Conservation (phyloP, 2,329 filamentous ascomycete species). For the Phaeosphaeria sp. region DNA sequence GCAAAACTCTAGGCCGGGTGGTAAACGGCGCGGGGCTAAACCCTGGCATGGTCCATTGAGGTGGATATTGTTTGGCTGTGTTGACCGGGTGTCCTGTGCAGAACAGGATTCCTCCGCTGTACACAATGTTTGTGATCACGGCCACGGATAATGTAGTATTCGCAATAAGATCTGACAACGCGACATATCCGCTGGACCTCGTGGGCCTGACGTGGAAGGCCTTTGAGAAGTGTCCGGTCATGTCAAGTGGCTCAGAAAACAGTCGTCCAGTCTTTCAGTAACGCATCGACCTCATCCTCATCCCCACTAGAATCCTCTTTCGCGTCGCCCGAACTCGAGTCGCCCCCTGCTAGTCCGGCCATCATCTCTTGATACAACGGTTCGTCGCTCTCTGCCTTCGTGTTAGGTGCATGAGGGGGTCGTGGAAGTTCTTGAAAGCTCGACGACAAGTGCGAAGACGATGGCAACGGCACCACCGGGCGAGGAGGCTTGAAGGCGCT, state of each 20-base stretch:
- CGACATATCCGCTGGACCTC: no score
- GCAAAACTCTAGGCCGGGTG: background rate
- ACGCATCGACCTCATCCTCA: constrained; percentile 25
- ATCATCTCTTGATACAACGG: no score
- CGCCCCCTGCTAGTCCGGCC: background rate
- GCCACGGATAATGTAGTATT: no score
- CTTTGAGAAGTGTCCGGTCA: background rate
- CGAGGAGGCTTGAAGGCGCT: background rate
- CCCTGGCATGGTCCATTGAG: background rate
- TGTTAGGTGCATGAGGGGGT: background rate
- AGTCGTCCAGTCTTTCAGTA: constrained; percentile 32
- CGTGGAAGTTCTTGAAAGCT: background rate
- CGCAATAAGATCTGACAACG: no score
- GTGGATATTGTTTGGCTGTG: background rate
- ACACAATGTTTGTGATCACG: no score
- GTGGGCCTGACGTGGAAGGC: no score
- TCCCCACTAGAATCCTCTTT: background rate
- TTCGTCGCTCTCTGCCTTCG: no score
- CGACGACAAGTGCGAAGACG: background rate
- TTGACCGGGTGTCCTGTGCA: background rate
- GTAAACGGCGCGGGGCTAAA: background rate
- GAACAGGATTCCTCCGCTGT: background rate
- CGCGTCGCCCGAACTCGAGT: background rate
- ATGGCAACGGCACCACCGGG: background rate
- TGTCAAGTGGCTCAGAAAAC: constrained; percentile 1